Evolutionary conservation across 768 basidiomycete genomes (phyloP), one percentile per base, ranked within the genome.

Genomic region (Suillus brevipes): DNA sequence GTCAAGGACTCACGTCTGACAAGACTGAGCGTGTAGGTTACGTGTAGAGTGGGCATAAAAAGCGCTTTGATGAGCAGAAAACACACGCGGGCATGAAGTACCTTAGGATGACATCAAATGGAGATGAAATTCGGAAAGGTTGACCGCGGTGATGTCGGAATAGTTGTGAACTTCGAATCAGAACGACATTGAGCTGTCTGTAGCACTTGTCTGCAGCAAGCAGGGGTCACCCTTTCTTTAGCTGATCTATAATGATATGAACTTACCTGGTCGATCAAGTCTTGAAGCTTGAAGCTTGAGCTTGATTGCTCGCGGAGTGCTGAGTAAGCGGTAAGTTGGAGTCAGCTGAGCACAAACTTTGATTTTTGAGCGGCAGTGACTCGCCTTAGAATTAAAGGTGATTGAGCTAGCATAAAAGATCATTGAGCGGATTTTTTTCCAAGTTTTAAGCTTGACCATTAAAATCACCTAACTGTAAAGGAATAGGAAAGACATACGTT

Each of bases 241-340:
- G 42, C 6, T 42, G 18, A 42, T 42, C 1, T 18, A 36, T 36
- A 36, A 36, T 36, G 34, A 36, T 36, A 36, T 18, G 47, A 23
- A 14, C 49, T 23, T 52, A 53, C 28, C 16, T 53, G 31, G 28
- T 9, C 52, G 28, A 50, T 28, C 57, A 16, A 23, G 34, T 6
- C 8, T 36, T 31, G 31, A 38, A 58, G 57, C 57, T 58, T 58
- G 57, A 58, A 58, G 52, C 52, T 53, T 53, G 52, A 57, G 58
- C 18, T 59, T 59, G 58, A 59, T 42, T 59, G 58, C 58, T 59
- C 58, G 58, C 58, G 58, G 58, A 59, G 58, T 50, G 58, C 18
- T 59, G 42, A 59, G 40, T 59, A 28, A 59, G 58, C 58, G 25
- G 40, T 25, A 42, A 42, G 40, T 20, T 28, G 14, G 40, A 28